Conservation (phyloP, 2,329 filamentous ascomycete species). For the Epicoccum nigrum region DNA sequence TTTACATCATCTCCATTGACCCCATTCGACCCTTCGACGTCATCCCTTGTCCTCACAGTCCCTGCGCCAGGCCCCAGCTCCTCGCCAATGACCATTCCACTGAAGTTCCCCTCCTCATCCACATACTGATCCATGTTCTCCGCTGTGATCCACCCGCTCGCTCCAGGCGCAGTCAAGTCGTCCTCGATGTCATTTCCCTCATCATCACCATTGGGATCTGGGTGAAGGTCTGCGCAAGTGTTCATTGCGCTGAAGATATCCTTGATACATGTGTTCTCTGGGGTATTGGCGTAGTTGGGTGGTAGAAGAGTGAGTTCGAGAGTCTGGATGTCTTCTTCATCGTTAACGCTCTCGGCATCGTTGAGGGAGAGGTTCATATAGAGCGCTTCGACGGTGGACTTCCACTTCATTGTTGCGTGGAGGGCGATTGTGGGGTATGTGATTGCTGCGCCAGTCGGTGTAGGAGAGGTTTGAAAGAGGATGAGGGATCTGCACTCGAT, state of each 20-base stretch:
- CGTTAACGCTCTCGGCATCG: slow-evolving; percentile 60
- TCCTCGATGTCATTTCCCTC: slow-evolving; percentile 55
- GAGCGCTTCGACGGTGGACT: slow-evolving; percentile 40
- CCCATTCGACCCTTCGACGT: slow-evolving; percentile 35
- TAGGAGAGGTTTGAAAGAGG: slow-evolving; percentile 64
- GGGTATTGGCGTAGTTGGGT: slow-evolving; percentile 30
- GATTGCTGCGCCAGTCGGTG: slow-evolving; percentile 68
- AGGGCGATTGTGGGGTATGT: slow-evolving; percentile 77
- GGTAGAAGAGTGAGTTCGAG: slow-evolving; percentile 73
- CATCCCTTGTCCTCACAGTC: slow-evolving; percentile 43
- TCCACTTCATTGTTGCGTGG: slow-evolving; percentile 71
- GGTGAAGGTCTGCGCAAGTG: slow-evolving; percentile 76
- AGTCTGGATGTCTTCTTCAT: slow-evolving; percentile 68
- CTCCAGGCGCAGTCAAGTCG: slow-evolving; percentile 69
- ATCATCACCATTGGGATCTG: slow-evolving; percentile 67
- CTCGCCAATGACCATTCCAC: slow-evolving; percentile 35
- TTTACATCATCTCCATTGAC: slow-evolving; percentile 43
- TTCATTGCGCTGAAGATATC: slow-evolving; percentile 73
- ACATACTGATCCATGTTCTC: slow-evolving; percentile 83
- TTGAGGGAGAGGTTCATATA: slow-evolving; percentile 52
- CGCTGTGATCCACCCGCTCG: slow-evolving; percentile 84
- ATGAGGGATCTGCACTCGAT: slow-evolving; percentile 57
- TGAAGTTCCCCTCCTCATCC: slow-evolving; percentile 49
- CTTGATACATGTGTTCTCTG: slow-evolving; percentile 45
- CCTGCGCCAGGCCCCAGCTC: slow-evolving; percentile 48